These are phyloP conservation scores for Neospora caninum DNA, from an alignment of 169 alveolate species.

Conservation along the genomic window DNA sequence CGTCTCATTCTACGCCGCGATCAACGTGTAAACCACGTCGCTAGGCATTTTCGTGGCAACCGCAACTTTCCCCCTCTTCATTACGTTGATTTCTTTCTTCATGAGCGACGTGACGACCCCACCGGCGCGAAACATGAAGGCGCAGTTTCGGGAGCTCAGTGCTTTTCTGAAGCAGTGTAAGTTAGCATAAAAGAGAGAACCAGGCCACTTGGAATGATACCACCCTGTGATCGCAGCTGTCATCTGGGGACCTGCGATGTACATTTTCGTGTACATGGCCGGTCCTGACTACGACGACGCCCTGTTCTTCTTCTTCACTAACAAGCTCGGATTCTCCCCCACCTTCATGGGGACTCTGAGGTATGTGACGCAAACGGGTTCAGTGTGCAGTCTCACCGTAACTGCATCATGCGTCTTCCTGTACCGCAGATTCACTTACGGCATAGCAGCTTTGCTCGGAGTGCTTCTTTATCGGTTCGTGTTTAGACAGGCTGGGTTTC, in stretches of 20 bases:
- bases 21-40: background rate
- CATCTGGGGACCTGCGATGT: constrained; percentile 91
- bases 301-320: constrained; percentile 93
- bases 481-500: constrained; percentile 86
- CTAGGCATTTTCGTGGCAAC: constrained; percentile 87
- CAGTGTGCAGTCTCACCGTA: background rate
- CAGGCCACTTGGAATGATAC: background rate
- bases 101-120: constrained; percentile 81
- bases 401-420: background rate
- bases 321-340: constrained; percentile 91
- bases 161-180: constrained; percentile 83
- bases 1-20: background rate
- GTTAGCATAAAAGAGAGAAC: background rate
- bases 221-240: constrained; percentile 41
- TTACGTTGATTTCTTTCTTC: constrained; percentile 83
- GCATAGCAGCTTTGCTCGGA: constrained; percentile 92
- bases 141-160: constrained; percentile 82
- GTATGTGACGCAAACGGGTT: constrained; percentile 8
- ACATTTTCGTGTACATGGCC: constrained; percentile 84
- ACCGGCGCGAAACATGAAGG: constrained; percentile 71
- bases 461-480: constrained; percentile 87
- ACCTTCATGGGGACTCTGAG: constrained; percentile 94
- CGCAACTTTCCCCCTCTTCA: constrained; percentile 87
- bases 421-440: constrained; percentile 82
- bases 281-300: constrained; percentile 94